Percentiles rank a stretch among this genome's conserved stretches.
Evolutionary conservation across 2,329 filamentous ascomycete species (phyloP).

Genomic region (Neofusicoccum umdonicola): DNA sequence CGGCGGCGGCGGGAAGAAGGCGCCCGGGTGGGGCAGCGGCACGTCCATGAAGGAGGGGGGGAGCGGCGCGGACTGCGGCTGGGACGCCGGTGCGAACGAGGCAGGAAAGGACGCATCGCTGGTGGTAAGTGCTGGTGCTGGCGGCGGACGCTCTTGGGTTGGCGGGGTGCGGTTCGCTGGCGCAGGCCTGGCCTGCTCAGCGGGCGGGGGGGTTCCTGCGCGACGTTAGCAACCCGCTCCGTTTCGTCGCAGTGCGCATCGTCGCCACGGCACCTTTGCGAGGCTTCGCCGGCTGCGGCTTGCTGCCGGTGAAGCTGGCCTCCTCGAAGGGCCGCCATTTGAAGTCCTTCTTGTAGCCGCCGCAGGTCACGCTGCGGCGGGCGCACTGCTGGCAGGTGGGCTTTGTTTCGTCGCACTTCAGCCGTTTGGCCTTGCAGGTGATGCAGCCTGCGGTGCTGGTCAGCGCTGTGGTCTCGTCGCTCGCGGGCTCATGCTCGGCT

Average conservation of each 20-base stretch:
- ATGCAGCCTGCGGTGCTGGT: conserved; percentile 56
- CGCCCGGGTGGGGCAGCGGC: conserved; percentile 18
- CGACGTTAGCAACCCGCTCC: conserved; percentile 2
- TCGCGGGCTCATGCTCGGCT: conserved; percentile 14
- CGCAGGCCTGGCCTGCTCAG: not conserved
- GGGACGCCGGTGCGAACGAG: not conserved
- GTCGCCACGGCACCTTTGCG: conserved; percentile 11
- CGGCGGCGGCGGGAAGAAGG: conserved; percentile 17
- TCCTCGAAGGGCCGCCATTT: conserved; percentile 73
- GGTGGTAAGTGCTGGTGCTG: not conserved
- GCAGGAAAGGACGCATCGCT: conserved; percentile 8
- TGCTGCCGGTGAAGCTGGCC: conserved; percentile 51
- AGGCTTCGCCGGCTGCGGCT: conserved; percentile 27
- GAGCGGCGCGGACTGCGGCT: not conserved
- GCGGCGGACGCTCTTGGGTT: not conserved
- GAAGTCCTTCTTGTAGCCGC: conserved; percentile 73
- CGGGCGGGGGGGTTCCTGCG: conserved; percentile 20
- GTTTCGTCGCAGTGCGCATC: not conserved
- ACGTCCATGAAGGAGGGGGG: conserved; percentile 12
- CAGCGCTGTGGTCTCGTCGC: conserved; percentile 16
- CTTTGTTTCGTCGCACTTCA: conserved; percentile 73
- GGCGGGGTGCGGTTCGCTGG: conserved; percentile 13
- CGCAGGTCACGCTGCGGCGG: conserved; percentile 63
- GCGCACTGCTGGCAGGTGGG: conserved; percentile 66
- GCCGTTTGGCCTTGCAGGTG: conserved; percentile 69